phyloP scores from a whole-genome alignment of 176 grass and related monocot genomes.

The Avena atlantica region DNA sequence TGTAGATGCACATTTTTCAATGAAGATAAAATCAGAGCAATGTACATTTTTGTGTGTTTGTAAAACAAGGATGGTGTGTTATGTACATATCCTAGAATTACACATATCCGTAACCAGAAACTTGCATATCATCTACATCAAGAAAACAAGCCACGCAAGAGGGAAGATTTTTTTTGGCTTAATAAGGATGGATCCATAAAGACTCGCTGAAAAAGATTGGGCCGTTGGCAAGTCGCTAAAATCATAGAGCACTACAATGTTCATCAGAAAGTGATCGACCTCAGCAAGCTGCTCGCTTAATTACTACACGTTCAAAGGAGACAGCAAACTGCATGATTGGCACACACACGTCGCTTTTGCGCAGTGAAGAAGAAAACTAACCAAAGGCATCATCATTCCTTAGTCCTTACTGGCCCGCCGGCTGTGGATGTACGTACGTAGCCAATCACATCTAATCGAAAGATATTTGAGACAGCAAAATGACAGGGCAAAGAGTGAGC shows the following conservation, averaged over 20 bases:
- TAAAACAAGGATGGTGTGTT: no score
- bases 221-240: neutral
- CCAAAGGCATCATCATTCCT: neutral
- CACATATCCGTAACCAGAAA: no score
- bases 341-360: slow-evolving; percentile 28
- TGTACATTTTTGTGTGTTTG: no score
- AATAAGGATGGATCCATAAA: neutral
- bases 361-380: slow-evolving; percentile 33
- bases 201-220: neutral
- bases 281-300: neutral
- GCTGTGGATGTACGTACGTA: neutral
- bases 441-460: slow-evolving; percentile 7
- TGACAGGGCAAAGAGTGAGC: neutral
- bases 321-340: slow-evolving; percentile 45
- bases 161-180: slow-evolving; percentile 29
- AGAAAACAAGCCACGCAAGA: neutral
- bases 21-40: no score
- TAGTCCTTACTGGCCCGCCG: neutral
- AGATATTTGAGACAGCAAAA: neutral
- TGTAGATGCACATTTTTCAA: no score
- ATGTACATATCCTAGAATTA: no score
- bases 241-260: neutral
- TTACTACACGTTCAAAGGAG: neutral
- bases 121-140: no score
- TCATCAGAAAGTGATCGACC: slow-evolving; percentile 38